Evolutionary conservation across 768 basidiomycete genomes (phyloP), one percentile per base, ranked within the genome.

Genomic region (Hemileccinum rubropunctum): DNA sequence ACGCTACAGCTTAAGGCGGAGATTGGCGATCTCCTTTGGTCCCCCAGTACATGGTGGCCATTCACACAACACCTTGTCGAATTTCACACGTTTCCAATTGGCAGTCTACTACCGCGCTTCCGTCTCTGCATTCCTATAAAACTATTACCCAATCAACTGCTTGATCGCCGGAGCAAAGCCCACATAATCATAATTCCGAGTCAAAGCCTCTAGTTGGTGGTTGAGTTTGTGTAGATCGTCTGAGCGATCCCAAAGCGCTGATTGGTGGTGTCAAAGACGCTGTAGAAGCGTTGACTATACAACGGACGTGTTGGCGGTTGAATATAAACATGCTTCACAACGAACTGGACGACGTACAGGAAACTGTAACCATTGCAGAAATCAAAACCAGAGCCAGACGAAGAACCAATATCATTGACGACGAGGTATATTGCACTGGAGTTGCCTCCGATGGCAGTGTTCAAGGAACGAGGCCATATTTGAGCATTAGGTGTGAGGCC

Each of bases 221-320:
- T 13, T 4, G 45, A 21, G 15, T 45, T 23, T 14, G 76, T 78
- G 55, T 71, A 67, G 1, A 47, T 13, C 1, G 73, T 75, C 33
- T 52, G 66, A 4, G 75, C 76, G 26, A 78, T 61, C 15, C 75
- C 76, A 21, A 77, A 59, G 4, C 55, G 68, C 23, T 48, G 54
- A 57, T 76, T 73, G 15, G 56, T 56, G 18, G 71, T 67, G 53
- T 78, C 74, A 52, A 58, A 76, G 13, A 77, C 62, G 46, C 66
- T 66, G 53, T 77, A 77, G 64, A 65, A 77, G 23, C 77, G 71
- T 56, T 78, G 67, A 4, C 66, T 64, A 18, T 17, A 10, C 10
- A 36, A 5, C n/a, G 13, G 6, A 14, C 2, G 28, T 12, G 10
- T 46, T 6, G 37, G 35, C 28, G 8, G 9, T 30, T 8, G 8